These are phyloP conservation scores for Botrytis squamosa DNA, from an alignment of 2,329 filamentous ascomycete genomes.

Conservation along the genomic window DNA sequence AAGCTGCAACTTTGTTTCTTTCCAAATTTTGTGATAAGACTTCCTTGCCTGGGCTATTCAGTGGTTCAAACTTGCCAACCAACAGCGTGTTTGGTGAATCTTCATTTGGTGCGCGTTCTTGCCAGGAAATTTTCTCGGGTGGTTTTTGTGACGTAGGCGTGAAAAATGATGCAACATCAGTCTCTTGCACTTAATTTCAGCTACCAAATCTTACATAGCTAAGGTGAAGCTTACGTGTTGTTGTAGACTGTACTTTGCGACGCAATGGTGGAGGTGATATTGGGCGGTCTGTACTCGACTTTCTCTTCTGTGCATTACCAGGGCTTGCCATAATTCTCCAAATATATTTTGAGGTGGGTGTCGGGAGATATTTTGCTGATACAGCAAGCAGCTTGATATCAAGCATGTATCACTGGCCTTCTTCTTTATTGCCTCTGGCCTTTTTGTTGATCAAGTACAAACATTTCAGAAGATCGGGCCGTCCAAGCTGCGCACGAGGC, in stretches of 20 bases:
- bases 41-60: slow-evolving; percentile 35
- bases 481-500: neutral
- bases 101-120: slow-evolving; percentile 56
- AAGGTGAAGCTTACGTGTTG: slow-evolving; percentile 36
- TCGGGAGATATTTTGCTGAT: neutral
- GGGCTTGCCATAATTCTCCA: slow-evolving; percentile 29
- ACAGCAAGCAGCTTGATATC: neutral
- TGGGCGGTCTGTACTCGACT: slow-evolving; percentile 30
- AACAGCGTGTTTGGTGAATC: slow-evolving; percentile 61
- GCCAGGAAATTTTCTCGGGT: slow-evolving; percentile 72
- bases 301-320: slow-evolving; percentile 32
- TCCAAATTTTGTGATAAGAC: slow-evolving; percentile 31
- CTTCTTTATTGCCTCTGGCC: neutral
- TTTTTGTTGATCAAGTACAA: neutral
- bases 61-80: slow-evolving; percentile 66
- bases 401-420: neutral
- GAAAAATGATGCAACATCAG: slow-evolving; percentile 79
- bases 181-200: slow-evolving; percentile 49
- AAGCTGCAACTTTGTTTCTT: slow-evolving; percentile 65
- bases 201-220: neutral
- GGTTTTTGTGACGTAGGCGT: slow-evolving; percentile 82
- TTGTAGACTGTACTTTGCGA: slow-evolving; percentile 40
- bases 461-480: neutral
- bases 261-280: slow-evolving; percentile 39
- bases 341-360: neutral